phyloP scores from a whole-genome alignment of 75 land plant species.

The Picea glauca region DNA sequence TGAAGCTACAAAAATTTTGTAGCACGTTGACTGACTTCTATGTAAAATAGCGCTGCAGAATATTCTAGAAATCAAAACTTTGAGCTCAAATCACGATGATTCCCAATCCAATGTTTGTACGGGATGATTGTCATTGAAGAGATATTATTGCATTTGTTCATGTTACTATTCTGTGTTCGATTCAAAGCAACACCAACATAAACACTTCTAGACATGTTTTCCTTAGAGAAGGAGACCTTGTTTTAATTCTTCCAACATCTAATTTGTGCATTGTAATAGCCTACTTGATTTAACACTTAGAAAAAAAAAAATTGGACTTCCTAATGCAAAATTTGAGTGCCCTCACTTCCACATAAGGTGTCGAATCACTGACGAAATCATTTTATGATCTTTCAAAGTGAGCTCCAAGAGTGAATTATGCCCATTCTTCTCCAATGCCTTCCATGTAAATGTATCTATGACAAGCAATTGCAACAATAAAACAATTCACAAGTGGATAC shows the following conservation, averaged over 20 bases:
- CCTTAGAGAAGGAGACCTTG: neutral
- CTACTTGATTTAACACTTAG: constrained; percentile 16
- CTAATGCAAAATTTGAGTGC: constrained; percentile 38
- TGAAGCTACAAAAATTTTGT: no score
- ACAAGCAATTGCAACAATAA: constrained; percentile 81
- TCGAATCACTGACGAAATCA: constrained; percentile 62
- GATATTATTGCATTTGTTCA: neutral
- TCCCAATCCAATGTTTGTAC: no score
- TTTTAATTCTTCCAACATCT: neutral
- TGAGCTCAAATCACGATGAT: no score
- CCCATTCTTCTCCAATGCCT: constrained; percentile 70
- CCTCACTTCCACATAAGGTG: constrained; percentile 82
- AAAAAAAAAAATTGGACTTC: constrained; percentile 49
- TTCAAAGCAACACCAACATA: neutral
- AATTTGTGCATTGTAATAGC: neutral
- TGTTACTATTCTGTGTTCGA: neutral
- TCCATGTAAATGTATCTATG: constrained; percentile 58
- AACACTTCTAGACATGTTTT: constrained; percentile 1
- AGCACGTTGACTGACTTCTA: no score
- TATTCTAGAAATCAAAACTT: no score
- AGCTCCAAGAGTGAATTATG: constrained; percentile 81
- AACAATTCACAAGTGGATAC: no score
- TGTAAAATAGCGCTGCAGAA: no score
- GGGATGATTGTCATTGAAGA: no score
- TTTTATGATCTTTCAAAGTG: constrained; percentile 55